Evolutionary conservation across 1,284 basidiomycete genomes (phyloP).

Genomic region (Apiotrichum veenhuisii): DNA sequence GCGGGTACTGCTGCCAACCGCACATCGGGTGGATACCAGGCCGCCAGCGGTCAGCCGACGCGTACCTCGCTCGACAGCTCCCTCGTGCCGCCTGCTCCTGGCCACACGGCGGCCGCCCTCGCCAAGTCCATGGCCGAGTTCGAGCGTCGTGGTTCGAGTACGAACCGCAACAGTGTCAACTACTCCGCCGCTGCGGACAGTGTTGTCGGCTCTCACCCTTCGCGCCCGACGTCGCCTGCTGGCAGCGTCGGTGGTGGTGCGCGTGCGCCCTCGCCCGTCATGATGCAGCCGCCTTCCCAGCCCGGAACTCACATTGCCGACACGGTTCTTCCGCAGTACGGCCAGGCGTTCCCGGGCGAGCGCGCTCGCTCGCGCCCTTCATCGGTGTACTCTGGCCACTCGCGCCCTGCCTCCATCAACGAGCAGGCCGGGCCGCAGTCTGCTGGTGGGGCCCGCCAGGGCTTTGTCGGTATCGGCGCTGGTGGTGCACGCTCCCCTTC

Average conservation of each 20-base stretch:
- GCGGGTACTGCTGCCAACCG: constrained; percentile 7
- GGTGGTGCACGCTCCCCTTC: constrained; percentile 55
- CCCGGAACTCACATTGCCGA: constrained; percentile 59
- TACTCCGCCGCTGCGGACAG: constrained; percentile 58
- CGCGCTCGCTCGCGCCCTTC: constrained; percentile 55
- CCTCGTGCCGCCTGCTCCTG: constrained; percentile 47
- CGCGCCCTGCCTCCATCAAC: constrained; percentile 33
- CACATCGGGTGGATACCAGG: constrained; percentile 24
- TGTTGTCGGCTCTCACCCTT: constrained; percentile 69
- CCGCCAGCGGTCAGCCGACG: neutral
- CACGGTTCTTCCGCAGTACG: constrained; percentile 71
- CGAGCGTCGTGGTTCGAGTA: constrained; percentile 29
- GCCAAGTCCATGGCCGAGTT: constrained; percentile 50
- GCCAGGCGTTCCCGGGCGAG: constrained; percentile 84
- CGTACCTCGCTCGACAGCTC: constrained; percentile 37
- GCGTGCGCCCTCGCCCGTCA: constrained; percentile 51
- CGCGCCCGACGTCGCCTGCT: constrained; percentile 65
- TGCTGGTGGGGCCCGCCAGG: constrained; percentile 53
- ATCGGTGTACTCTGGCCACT: constrained; percentile 40
- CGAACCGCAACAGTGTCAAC: constrained; percentile 49
- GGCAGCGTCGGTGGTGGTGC: constrained; percentile 34
- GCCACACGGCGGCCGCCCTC: constrained; percentile 50
- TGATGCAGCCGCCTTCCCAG: constrained; percentile 66
- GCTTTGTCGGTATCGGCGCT: constrained; percentile 73
- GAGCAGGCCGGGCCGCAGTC: constrained; percentile 20